Evolutionary conservation across 768 basidiomycete species (phyloP), one percentile per base, ranked within the genome.

Genomic region (Leccinum obscurum): DNA sequence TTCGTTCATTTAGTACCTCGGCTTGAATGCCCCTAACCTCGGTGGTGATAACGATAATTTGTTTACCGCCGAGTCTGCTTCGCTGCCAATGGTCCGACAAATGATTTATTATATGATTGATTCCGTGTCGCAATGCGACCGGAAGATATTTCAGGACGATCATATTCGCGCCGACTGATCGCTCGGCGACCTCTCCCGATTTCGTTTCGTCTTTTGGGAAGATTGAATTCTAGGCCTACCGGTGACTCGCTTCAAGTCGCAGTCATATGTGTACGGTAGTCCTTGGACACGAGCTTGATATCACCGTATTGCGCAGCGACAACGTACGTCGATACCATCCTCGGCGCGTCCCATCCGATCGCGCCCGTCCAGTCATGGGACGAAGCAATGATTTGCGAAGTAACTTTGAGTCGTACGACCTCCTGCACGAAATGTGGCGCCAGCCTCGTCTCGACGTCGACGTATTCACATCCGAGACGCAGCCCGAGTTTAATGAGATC

Each of bases 361-460:
- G 80, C 78, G 3, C 96, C 95, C 49, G 85, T 87, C 89, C 91
- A 95, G 68, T 99, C 95, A 70, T 98, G 96, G 87, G 89, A 97
- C 6, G 95, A 97, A 0, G 93, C 92, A 59, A 99, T 88, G 68
- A 97, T 84, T 64, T 88, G 81, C 1, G 94, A 90, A 48, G 75
- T 68, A 0, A 91, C 87, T 72, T 94, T 95, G 56, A 77, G 78
- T 13, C 77, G 67, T 32, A 79, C 73, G 49, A 98, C 76, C 3
- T 83, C 80, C 32, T 80, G 79, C 59, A 95, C 84, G 52, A 79
- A 68, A 53, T 83, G 79, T 64, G 85, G 80, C 0, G 91, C 83
- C 76, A 89, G 87, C 0, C 87, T 83, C 57, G 92, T 85, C 75
- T 99, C 96, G 53, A 97, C 83, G 66, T 98, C 97, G 63, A 98